phyloP scores from a whole-genome alignment of 2,329 filamentous ascomycete genomes.

The Sodiomyces alkalinus region DNA sequence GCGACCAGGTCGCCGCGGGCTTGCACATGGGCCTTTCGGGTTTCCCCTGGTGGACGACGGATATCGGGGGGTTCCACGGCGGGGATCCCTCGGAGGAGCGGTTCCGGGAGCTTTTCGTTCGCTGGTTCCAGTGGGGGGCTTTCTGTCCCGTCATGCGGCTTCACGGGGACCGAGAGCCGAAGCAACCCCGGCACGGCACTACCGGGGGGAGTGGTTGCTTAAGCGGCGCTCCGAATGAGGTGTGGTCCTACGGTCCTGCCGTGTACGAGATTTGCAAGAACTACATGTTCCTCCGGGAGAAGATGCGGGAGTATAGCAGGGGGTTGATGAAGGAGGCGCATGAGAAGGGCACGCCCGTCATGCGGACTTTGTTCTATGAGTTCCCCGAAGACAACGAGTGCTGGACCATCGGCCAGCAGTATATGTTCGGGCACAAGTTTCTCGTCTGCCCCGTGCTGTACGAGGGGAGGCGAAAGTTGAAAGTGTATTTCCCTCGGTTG shows the following conservation, averaged over 20 bases:
- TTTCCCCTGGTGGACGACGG: slow-evolving; percentile 55
- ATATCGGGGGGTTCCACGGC: slow-evolving; percentile 56
- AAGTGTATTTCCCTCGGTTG: slow-evolving; percentile 34
- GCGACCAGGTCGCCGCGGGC: slow-evolving; percentile 45
- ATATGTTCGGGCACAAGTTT: slow-evolving; percentile 48
- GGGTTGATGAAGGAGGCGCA: slow-evolving; percentile 44
- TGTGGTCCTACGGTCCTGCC: slow-evolving; percentile 50
- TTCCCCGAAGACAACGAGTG: slow-evolving; percentile 37
- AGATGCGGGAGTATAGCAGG: slow-evolving; percentile 41
- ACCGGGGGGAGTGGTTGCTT: slow-evolving; percentile 15
- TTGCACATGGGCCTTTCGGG: slow-evolving; percentile 51
- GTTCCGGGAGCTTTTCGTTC: slow-evolving; percentile 47
- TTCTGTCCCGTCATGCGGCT: slow-evolving; percentile 54
- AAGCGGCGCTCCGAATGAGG: slow-evolving; percentile 43
- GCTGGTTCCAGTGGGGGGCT: slow-evolving; percentile 56
- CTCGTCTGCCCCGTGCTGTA: slow-evolving; percentile 40
- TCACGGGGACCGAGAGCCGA: slow-evolving; percentile 50
- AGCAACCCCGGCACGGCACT: slow-evolving; percentile 13
- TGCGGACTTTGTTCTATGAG: slow-evolving; percentile 47
- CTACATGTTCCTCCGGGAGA: slow-evolving; percentile 43
- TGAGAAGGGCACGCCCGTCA: slow-evolving; percentile 42
- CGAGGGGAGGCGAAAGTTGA: slow-evolving; percentile 25
- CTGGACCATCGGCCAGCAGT: slow-evolving; percentile 46
- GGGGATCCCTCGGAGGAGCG: slow-evolving; percentile 37
- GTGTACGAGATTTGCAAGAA: slow-evolving; percentile 44